A percentile compares a stretch with the other conserved stretches of the same genome.
phyloP scores from a whole-genome alignment of 371 early-diverging fungal species.

The Lichtheimia ramosa region DNA sequence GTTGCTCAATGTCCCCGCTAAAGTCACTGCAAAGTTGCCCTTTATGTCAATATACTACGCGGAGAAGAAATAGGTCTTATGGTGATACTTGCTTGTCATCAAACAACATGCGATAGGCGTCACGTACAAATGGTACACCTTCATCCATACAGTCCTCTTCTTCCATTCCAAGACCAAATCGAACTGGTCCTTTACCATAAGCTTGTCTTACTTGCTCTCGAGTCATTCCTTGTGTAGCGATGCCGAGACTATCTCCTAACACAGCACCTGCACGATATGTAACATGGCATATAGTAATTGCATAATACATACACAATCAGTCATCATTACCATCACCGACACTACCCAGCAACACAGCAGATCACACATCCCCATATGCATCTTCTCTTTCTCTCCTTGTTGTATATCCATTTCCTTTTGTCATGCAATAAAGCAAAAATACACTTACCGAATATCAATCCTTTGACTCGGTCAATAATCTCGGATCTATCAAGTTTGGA shows the following conservation, averaged over 20 bases:
- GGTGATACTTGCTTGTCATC: conserved; percentile 42
- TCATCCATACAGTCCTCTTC: conserved; percentile 33
- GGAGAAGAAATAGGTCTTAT: conserved; percentile 14
- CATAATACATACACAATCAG: too few species aligned
- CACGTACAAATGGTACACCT: conserved; percentile 35
- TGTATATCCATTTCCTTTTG: too few species aligned
- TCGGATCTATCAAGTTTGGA: conserved; percentile 33
- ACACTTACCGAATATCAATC: conserved; percentile 45
- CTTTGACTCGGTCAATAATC: conserved; percentile 49
- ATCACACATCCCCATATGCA: too few species aligned
- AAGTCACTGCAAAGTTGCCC: conserved; percentile 45
- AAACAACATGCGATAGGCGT: conserved; percentile 34
- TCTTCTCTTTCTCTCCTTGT: too few species aligned
- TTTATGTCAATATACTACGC: conserved; percentile 18
- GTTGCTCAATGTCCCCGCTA: conserved; percentile 72
- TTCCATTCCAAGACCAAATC: conserved; percentile 42
- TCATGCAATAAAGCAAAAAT: too few species aligned
- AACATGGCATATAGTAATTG: neutral
- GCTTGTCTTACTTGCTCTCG: conserved; percentile 33
- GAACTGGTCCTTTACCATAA: conserved; percentile 63
- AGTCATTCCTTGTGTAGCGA: conserved; percentile 69
- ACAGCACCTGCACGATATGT: conserved; percentile 52
- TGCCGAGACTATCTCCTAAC: conserved; percentile 68
- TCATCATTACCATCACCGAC: too few species aligned
- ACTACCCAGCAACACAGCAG: too few species aligned